Conservation (phyloP, 495 filamentous ascomycete genomes). For the Podospora comata region DNA sequence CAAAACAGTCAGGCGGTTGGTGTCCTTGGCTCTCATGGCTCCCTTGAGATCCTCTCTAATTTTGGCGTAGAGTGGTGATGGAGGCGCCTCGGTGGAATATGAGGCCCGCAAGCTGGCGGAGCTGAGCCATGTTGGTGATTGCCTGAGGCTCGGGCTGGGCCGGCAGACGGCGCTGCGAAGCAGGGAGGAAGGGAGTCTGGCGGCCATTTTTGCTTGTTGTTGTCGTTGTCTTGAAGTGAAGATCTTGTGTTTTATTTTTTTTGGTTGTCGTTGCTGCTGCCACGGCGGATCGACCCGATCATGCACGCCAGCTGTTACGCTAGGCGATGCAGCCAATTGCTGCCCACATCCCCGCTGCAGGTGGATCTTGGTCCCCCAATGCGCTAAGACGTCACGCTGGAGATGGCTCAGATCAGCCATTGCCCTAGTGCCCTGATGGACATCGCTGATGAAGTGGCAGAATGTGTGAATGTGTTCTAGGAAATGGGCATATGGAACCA, state of each 20-base stretch:
- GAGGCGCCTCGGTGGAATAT: slow-evolving; percentile 40
- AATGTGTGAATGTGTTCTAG: not conserved
- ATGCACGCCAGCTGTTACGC: not conserved
- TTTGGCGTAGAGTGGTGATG: slow-evolving; percentile 42
- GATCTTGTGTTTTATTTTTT: not conserved
- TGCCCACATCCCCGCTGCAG: not conserved
- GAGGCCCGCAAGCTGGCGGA: slow-evolving; percentile 18
- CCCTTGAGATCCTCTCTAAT: slow-evolving; percentile 57
- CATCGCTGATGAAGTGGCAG: not conserved
- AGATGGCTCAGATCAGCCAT: not conserved
- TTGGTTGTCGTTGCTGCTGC: not conserved
- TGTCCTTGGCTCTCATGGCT: slow-evolving; percentile 59
- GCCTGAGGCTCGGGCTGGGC: slow-evolving; percentile 20
- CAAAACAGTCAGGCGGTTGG: slow-evolving; percentile 51
- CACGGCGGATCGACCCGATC: slow-evolving; percentile 4
- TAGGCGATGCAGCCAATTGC: not conserved
- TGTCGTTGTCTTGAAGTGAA: slow-evolving; percentile 2
- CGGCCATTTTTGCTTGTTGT: slow-evolving; percentile 18
- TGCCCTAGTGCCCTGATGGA: not conserved
- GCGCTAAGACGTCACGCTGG: not conserved
- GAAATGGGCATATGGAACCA: too few species aligned
- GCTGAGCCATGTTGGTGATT: slow-evolving; percentile 8
- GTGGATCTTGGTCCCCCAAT: not conserved
- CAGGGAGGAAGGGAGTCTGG: slow-evolving; percentile 17
- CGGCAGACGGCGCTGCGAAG: slow-evolving; percentile 21